phyloP scores from a whole-genome alignment of 495 filamentous ascomycete genomes.

The Ramalina intermedia region DNA sequence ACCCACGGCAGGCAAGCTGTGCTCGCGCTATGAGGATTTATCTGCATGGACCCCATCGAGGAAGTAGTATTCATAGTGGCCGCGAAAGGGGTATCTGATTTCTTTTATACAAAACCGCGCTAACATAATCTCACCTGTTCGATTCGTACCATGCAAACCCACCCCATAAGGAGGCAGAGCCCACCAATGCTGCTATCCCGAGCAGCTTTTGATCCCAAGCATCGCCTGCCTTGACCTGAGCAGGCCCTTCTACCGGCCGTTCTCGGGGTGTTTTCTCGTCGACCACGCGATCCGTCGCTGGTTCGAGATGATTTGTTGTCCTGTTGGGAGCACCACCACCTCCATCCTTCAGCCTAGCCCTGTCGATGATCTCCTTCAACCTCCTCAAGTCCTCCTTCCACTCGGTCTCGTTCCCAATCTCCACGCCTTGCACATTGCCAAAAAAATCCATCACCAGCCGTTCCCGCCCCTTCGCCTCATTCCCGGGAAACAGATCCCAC shows the following conservation, averaged over 20 bases:
- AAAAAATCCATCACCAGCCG: constrained; percentile 91
- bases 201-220: constrained; percentile 13
- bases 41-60: too few relatives aligned
- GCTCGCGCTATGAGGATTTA: too few relatives aligned
- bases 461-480: constrained; percentile 50
- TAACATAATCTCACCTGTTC: neutral
- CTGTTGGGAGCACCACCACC: neutral
- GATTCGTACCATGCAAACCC: constrained; percentile 14
- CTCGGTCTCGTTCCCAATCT: constrained; percentile 35
- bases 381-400: constrained; percentile 55
- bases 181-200: constrained; percentile 11
- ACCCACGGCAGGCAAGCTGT: too few relatives aligned
- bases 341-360: constrained; percentile 5
- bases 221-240: constrained; percentile 10
- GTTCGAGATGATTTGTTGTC: neutral
- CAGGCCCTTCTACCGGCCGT: constrained; percentile 2
- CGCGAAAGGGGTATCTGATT: too few relatives aligned
- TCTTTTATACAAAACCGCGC: too few relatives aligned
- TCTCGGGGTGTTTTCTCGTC: too few relatives aligned
- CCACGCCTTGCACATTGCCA: constrained; percentile 70
- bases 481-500: constrained; percentile 82
- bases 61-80: too few relatives aligned
- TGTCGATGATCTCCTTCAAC: constrained; percentile 11
- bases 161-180: constrained; percentile 16
- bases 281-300: neutral